phyloP scores from a whole-genome alignment of 495 filamentous ascomycete species.

The Copromyces sp. region DNA sequence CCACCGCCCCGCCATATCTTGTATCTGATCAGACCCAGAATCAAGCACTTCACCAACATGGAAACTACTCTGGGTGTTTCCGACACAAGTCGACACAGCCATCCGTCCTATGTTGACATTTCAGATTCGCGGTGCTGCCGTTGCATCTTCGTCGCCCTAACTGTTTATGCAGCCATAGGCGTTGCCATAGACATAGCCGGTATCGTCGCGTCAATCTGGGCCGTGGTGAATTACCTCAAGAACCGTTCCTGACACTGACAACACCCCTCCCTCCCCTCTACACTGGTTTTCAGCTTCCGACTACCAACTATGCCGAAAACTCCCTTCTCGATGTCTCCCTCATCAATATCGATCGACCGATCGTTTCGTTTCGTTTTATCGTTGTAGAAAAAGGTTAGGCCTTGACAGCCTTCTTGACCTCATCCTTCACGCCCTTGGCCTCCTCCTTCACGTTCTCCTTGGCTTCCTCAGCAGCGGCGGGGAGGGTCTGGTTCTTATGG shows the following conservation, averaged over 20 bases:
- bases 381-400: background rate
- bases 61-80: background rate
- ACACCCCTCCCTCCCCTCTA: background rate
- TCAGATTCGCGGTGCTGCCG: background rate
- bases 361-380: background rate
- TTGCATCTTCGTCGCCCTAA: background rate
- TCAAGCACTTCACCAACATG: background rate
- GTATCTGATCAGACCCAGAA: background rate
- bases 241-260: background rate
- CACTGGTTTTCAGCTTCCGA: background rate
- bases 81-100: background rate
- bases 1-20: background rate
- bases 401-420: slow-evolving; percentile 27
- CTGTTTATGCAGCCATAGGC: background rate
- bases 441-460: slow-evolving; percentile 37
- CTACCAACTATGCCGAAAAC: background rate
- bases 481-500: slow-evolving; percentile 47
- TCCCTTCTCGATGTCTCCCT: background rate
- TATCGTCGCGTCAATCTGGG: background rate
- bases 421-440: slow-evolving; percentile 23
- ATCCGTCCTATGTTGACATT: background rate
- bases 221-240: background rate
- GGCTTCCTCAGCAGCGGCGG: slow-evolving; percentile 36
- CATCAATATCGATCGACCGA: background rate
- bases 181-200: background rate